Percentiles rank a stretch among this genome's conserved stretches.
These are phyloP conservation scores for Diophrys sp. DNA, from an alignment of 73 alveolate genomes.

Conservation along the genomic window DNA sequence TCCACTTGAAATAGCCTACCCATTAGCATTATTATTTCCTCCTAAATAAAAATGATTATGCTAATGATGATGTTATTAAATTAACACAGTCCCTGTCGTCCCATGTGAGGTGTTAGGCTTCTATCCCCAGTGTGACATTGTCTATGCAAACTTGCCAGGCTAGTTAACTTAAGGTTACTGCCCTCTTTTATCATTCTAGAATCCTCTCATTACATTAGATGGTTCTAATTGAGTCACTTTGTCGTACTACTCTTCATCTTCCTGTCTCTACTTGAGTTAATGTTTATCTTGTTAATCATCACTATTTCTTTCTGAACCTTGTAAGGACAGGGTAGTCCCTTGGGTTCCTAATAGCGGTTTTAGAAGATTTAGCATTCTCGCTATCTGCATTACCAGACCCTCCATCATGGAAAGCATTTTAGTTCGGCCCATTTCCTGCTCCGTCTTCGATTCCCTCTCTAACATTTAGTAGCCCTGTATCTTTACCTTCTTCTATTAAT, in stretches of 20 bases:
- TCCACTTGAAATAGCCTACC: too few species aligned
- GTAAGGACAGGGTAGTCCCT: neutral
- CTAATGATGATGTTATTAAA: neutral
- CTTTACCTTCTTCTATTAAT: constrained; percentile 22
- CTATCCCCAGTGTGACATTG: too few species aligned
- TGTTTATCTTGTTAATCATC: too few species aligned
- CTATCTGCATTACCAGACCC: neutral
- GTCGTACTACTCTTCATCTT: too few species aligned
- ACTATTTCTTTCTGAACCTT: neutral
- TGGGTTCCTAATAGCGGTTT: neutral
- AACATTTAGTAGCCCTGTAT: constrained; percentile 29
- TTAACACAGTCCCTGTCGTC: neutral
- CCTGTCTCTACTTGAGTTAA: too few species aligned
- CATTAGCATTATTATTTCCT: too few species aligned
- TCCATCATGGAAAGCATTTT: neutral
- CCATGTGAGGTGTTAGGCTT: too few species aligned
- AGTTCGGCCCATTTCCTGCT: neutral
- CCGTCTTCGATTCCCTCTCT: constrained; percentile 45
- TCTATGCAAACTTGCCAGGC: too few species aligned
- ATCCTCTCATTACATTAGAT: too few species aligned
- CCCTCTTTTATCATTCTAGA: too few species aligned
- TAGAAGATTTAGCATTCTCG: neutral
- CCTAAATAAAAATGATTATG: neutral
- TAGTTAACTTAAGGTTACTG: too few species aligned
- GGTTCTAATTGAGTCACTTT: too few species aligned